Evolutionary conservation across 2,329 filamentous ascomycete genomes (phyloP), one percentile per base, ranked within the genome.

Genomic region (Colletotrichum sidae): DNA sequence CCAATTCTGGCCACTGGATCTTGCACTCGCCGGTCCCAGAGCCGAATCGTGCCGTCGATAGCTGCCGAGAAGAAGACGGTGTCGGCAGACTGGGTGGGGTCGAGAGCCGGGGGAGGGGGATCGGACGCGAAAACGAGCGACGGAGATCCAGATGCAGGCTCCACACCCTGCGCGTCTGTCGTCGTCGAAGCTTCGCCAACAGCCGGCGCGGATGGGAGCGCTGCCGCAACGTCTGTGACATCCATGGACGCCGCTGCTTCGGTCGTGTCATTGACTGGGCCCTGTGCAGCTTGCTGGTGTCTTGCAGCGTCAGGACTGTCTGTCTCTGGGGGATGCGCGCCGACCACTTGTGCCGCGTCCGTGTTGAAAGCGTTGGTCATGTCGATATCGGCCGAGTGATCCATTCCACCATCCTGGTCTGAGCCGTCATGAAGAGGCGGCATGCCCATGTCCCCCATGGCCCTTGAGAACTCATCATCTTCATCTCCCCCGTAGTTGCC

Each of bases 31-130:
- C 90, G 84, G 73, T 99, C 97, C 95, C 96, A 99, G 69, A 99
- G 89, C n/a, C 94, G 90, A 49, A 99, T 83, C 0, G 90, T 90
- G 57, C 95, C 94, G 78, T 98, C 92, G 8, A 95, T 93, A 3
- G 93, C 92, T 2, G 96, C 92, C 34, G 94, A 92, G 55, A 99
- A 84, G 76, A 99, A 99, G 0, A 91, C 94, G 5, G 88, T 91
- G 68, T 94, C 88, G 0, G 88, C 93, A 34, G 86, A 87, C 70
- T 88, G 86, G 2, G 84, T 82, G 0, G 82, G 79, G 67, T 88
- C 86, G 67, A 82, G 78, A 41, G 83, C 81, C 3, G 78, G 75
- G 2, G 78, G 71, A 2, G 78, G 72, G 3, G 76, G 72, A 4
- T 76, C 70, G 1, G 80, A 78, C 35, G 76, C 75, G 67, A 81